Base-by-base conservation (phyloP, 2,329 filamentous ascomycete genomes). In the Calonectria pteridis region DNA sequence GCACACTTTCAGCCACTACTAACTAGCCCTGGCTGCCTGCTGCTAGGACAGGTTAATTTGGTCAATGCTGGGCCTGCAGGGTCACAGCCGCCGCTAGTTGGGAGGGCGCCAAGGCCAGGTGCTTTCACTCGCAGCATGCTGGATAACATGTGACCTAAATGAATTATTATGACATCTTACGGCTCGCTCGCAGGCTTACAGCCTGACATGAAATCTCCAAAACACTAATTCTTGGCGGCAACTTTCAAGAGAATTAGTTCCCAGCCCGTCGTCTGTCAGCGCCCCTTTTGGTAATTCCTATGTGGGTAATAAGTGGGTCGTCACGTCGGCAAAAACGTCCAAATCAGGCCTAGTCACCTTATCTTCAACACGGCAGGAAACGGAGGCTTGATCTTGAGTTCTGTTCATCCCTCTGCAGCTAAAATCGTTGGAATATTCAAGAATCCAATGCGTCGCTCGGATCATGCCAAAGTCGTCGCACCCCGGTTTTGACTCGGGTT, bases 381-480 rank as follows among this genome's bases (percentile, higher is more conserved):
- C 26, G 7, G 18, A 43, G 40, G 6, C 18, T 43, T 26, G 9
- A 26, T 7, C 14, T 23, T 13, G 35, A 40, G 6, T 6, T 40
- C 18, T 62, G 23, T 26, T 40, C n/a, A 33, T 40, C 23, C 28
- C 14, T 40, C 37, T 14, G 26, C 16, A 35, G 23, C 23, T 20
- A 20, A 18, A 35, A 7, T 20, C 18, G 18, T 26, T 26, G 18
- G 40, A 28, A 26, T 18, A 2, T 37, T 18, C 2, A 9, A 26
- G 14, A 28, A 20, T 40, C 29, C 55, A 20, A 20, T 20, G 14
- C 9, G 7, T 16, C 16, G 37, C 37, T 23, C 9, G 31, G 13
- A 64, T 23, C 10, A 79, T 79, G 77, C 40, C 73, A 7, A 68
- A 62, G 31, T 53, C 69, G 6, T 11, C 40, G 6, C 50, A 51